Evolutionary conservation across 371 early-diverging fungal species (phyloP), one percentile per base, ranked within the genome.

Genomic region (Paraphysoderma sedebokerense): DNA sequence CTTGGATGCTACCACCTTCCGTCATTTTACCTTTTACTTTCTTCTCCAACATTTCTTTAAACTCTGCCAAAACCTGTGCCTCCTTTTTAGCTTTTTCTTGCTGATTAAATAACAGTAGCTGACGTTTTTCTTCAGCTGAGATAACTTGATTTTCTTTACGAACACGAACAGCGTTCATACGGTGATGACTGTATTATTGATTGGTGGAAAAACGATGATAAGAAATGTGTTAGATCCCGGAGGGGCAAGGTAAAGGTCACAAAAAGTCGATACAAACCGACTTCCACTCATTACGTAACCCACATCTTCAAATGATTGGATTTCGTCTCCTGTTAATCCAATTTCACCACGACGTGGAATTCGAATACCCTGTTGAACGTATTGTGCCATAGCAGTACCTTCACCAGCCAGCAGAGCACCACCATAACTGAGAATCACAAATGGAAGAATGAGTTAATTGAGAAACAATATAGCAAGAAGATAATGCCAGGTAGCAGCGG

Each of bases 321-420:
- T 95, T 60, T 87, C 70, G 23, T 81, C 70, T 39, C 82, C 76
- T 46, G 77, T 77, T 17, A 92, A 60, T 35, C 92, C 92, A 60
- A 95, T 89, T 68, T 95, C 93, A 70, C 93, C 96, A 68, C 93
- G 82, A 30, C 93, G 82, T 13, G 93, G 93, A 52, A 95, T 92
- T 59, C 93, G 85, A 63, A 92, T 89, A 31, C 92, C 92, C 33
- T 81, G 71, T 53, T 87, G 84, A 8, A 90, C 80, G 65, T 81
- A 92, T 1, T 85, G 77, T 0, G 83, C 82, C 81, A 83, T 81
- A 0, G 87, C 84, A 3, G 81, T 65, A 33, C 82, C 86, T 64
- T 82, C 86, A 32, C 87, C 85, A 0, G 82, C 76, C 36, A 82
- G 56, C 37, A 84, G 53, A 2, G 85, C 80, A 3, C 79, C 74